phyloP scores from a whole-genome alignment of 2,329 filamentous ascomycete species.

The Cladosporium cucumerinum region DNA sequence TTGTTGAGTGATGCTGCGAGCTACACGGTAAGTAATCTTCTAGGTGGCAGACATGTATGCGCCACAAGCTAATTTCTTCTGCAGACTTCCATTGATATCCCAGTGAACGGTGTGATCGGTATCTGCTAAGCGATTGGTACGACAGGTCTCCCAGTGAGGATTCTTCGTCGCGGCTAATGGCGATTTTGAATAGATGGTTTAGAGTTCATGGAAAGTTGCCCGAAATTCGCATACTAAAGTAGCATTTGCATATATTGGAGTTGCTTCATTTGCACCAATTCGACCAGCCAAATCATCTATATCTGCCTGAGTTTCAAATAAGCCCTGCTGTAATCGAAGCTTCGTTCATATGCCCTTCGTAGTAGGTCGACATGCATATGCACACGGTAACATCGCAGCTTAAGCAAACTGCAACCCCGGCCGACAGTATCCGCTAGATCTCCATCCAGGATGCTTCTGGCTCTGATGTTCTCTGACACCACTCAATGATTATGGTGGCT shows the following conservation, averaged over 20 bases:
- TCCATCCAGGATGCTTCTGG: background rate
- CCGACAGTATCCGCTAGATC: background rate
- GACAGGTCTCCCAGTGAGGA: background rate
- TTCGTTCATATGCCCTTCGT: background rate
- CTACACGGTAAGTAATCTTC: conserved; percentile 47
- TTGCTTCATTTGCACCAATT: background rate
- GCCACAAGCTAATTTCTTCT: conserved; percentile 51
- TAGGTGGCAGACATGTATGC: conserved; percentile 39
- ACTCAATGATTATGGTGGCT: background rate
- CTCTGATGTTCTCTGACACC: background rate
- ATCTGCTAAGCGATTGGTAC: background rate
- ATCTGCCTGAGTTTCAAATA: background rate
- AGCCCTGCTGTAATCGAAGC: background rate
- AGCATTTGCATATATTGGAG: background rate
- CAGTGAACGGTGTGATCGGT: conserved; percentile 35
- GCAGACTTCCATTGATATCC: conserved; percentile 52
- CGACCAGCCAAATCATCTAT: background rate
- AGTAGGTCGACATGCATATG: background rate
- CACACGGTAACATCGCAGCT: background rate
- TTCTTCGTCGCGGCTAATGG: background rate
- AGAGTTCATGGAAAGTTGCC: background rate
- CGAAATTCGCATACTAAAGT: background rate
- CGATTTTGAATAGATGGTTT: background rate
- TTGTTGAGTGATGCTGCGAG: conserved; percentile 41
- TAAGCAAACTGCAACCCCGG: background rate